Evolutionary conservation across 768 basidiomycete genomes (phyloP).

Genomic region (Rubroboletus pulcherrimus): DNA sequence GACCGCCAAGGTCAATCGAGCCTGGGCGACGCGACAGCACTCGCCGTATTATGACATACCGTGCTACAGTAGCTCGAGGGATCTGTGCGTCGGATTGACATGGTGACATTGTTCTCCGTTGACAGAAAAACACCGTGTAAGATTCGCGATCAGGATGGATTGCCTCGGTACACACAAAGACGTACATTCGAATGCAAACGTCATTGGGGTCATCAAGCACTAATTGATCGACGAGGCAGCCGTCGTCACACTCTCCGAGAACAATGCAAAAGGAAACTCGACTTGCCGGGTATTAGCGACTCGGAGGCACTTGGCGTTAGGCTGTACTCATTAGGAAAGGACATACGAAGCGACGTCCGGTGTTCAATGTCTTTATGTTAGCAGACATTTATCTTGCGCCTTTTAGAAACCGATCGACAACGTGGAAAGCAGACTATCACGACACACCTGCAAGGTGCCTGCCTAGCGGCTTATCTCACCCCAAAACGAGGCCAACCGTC

Average conservation of each 20-base stretch:
- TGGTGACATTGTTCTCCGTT: neutral
- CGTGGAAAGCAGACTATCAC: neutral
- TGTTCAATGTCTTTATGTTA: too few species aligned
- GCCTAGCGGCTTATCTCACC: neutral
- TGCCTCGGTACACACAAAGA: neutral
- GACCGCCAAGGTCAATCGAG: neutral
- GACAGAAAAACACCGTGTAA: neutral
- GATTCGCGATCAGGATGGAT: neutral
- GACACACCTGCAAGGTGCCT: neutral
- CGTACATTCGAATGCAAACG: neutral
- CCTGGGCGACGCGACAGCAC: neutral
- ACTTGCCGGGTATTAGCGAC: neutral
- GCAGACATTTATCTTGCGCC: neutral
- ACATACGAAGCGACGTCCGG: neutral
- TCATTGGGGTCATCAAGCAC: neutral
- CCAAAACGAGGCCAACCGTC: neutral
- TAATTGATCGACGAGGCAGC: neutral
- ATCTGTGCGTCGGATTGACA: neutral
- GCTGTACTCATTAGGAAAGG: neutral
- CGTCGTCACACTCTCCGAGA: neutral
- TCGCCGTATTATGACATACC: neutral
- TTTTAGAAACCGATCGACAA: neutral
- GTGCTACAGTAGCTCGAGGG: neutral
- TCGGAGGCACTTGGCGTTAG: neutral
- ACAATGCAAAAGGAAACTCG: neutral